These are phyloP conservation scores for Leishmania amazonensis DNA, from an alignment of 208 protist species.

Conservation along the genomic window DNA sequence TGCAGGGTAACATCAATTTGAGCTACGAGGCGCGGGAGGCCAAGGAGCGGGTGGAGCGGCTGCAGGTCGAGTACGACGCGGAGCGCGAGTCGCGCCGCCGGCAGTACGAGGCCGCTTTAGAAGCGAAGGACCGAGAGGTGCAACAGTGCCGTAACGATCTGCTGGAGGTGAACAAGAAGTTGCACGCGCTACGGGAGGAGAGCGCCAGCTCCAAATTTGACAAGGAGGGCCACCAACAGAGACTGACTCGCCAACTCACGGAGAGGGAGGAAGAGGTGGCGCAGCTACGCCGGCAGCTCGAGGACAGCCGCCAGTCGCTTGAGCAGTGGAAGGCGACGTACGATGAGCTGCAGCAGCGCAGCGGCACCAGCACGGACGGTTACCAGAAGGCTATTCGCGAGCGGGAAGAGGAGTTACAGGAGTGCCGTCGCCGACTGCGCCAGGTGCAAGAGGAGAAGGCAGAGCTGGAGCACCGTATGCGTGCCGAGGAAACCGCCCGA, in stretches of 20 bases:
- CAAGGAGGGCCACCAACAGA: constrained; percentile 41
- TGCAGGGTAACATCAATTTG: constrained; percentile 33
- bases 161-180: constrained; percentile 40
- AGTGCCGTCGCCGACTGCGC: constrained; percentile 31
- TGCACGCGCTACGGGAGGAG: constrained; percentile 52
- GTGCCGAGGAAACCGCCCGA: constrained; percentile 38
- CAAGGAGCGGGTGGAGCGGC: constrained; percentile 37
- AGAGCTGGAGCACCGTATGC: constrained; percentile 35
- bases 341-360: constrained; percentile 51
- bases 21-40: constrained; percentile 49
- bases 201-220: constrained; percentile 31
- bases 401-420: constrained; percentile 58
- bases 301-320: constrained; percentile 40
- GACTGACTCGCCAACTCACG: constrained; percentile 37
- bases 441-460: constrained; percentile 46
- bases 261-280: constrained; percentile 58
- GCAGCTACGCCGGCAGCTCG: constrained; percentile 46
- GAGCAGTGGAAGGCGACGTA: constrained; percentile 60
- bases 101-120: constrained; percentile 37
- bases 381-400: constrained; percentile 47
- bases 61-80: constrained; percentile 45
- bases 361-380: constrained; percentile 28
- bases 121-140: constrained; percentile 57
- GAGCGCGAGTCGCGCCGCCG: constrained; percentile 45
- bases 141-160: constrained; percentile 46